Conservation (phyloP, 2,329 filamentous ascomycete species). For the Capronia coronata region DNA sequence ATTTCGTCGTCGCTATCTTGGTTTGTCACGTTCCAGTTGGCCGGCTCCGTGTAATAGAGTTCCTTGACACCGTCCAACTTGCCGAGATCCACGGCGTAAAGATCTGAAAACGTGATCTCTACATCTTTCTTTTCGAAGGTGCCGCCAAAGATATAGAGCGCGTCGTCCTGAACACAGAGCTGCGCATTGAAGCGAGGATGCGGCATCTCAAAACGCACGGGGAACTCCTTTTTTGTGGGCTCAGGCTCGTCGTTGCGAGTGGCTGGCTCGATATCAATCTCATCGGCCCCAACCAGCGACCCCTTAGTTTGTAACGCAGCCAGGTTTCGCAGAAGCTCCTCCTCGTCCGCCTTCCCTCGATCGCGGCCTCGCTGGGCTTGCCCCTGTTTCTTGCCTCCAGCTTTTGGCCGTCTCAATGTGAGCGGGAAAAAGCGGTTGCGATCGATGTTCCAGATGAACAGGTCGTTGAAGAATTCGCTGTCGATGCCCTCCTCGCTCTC, state of each 20-base stretch:
- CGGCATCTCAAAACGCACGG: constrained; percentile 72
- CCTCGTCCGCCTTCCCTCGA: constrained; percentile 80
- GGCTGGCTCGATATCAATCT: constrained; percentile 42
- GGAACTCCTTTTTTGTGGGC: constrained; percentile 50
- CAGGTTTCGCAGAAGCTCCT: constrained; percentile 79
- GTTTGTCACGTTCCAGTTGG: constrained; percentile 70
- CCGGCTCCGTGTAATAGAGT: constrained; percentile 75
- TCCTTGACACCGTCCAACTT: constrained; percentile 93
- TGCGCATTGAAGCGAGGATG: constrained; percentile 88
- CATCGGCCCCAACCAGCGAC: constrained; percentile 50
- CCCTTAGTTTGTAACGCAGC: constrained; percentile 74
- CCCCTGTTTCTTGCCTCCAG: constrained; percentile 51
- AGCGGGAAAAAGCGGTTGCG: constrained; percentile 91
- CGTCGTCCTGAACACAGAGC: constrained; percentile 83
- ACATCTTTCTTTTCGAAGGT: constrained; percentile 92
- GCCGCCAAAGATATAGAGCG: constrained; percentile 88
- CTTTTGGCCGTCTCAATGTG: constrained; percentile 64
- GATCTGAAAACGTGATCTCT: constrained; percentile 91
- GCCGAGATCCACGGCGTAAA: constrained; percentile 88
- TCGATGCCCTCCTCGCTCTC: constrained; percentile 91
- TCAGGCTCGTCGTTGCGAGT: constrained; percentile 49
- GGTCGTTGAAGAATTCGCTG: constrained; percentile 88
- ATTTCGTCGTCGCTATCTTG: constrained; percentile 54
- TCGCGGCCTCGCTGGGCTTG: constrained; percentile 47
- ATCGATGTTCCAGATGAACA: constrained; percentile 92